These are phyloP conservation scores for Ophiostoma ulmi DNA, from an alignment of 2,329 filamentous ascomycete genomes.

Conservation along the genomic window DNA sequence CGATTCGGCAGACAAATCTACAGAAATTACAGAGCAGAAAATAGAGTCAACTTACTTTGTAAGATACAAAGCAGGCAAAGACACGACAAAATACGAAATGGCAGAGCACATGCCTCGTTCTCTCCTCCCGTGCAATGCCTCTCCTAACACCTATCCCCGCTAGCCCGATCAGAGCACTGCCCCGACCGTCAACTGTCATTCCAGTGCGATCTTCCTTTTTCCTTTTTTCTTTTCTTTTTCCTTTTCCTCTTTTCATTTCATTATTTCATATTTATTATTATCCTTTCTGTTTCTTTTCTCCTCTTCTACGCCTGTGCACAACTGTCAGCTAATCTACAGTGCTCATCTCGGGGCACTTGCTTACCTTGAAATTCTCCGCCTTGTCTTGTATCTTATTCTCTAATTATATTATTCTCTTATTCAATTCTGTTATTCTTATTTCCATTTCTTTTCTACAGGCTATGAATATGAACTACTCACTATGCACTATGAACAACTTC, in stretches of 20 bases:
- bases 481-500: not conserved
- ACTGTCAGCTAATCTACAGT: slow-evolving; percentile 3
- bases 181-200: slow-evolving; percentile 7
- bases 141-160: not conserved
- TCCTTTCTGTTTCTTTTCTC: not conserved
- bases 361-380: slow-evolving; percentile 7
- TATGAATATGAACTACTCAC: not conserved
- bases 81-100: no score
- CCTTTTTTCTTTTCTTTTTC: not conserved
- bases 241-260: not conserved
- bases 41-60: no score
- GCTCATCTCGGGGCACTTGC: slow-evolving; percentile 8
- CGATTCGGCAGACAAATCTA: no score
- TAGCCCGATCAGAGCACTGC: slow-evolving; percentile 7
- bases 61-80: no score
- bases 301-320: slow-evolving; percentile 7
- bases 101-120: no score
- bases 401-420: not conserved
- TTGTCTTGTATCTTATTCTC: not conserved
- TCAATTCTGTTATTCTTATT: not conserved
- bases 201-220: slow-evolving; percentile 22
- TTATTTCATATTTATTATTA: not conserved
- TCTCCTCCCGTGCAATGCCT: no score
- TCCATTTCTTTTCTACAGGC: not conserved
- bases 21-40: no score